Evolutionary conservation across 2,329 filamentous ascomycete genomes (phyloP).

Genomic region (Exophiala spinifera): DNA sequence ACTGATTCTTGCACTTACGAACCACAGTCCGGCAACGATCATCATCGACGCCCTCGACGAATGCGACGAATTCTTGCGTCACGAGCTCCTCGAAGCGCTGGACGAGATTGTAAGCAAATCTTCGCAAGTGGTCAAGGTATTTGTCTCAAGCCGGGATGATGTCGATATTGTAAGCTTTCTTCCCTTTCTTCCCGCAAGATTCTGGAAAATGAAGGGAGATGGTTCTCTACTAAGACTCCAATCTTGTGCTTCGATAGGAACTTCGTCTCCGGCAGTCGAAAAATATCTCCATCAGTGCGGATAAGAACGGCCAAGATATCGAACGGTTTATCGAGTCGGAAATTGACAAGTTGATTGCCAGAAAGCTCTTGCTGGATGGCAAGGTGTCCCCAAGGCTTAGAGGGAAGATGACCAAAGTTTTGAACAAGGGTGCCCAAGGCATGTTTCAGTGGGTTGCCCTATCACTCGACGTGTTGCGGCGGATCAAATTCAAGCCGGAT

Average conservation of each 20-base stretch:
- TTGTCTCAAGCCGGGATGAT: slow-evolving; percentile 34
- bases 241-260: no score
- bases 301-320: no score
- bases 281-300: no score
- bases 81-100: slow-evolving; percentile 31
- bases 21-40: slow-evolving; percentile 29
- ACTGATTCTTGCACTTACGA: slow-evolving; percentile 30
- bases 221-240: no score
- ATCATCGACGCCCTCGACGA: slow-evolving; percentile 39
- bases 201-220: no score
- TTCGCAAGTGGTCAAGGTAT: slow-evolving; percentile 34
- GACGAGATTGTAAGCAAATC: slow-evolving; percentile 30
- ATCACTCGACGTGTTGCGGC: slow-evolving; percentile 27
- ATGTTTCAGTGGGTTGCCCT: slow-evolving; percentile 37
- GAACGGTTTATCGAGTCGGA: no score
- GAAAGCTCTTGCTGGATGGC: no score
- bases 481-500: slow-evolving; percentile 22
- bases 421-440: slow-evolving; percentile 29
- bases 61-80: slow-evolving; percentile 28
- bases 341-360: no score
- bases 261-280: no score
- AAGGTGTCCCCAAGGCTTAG: slow-evolving; percentile 21
- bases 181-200: no score
- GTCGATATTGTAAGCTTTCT: background rate
- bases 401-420: slow-evolving; percentile 23